These are phyloP conservation scores for Dryadomyces quercivorus DNA, from an alignment of 2,329 filamentous ascomycete genomes.

Conservation along the genomic window DNA sequence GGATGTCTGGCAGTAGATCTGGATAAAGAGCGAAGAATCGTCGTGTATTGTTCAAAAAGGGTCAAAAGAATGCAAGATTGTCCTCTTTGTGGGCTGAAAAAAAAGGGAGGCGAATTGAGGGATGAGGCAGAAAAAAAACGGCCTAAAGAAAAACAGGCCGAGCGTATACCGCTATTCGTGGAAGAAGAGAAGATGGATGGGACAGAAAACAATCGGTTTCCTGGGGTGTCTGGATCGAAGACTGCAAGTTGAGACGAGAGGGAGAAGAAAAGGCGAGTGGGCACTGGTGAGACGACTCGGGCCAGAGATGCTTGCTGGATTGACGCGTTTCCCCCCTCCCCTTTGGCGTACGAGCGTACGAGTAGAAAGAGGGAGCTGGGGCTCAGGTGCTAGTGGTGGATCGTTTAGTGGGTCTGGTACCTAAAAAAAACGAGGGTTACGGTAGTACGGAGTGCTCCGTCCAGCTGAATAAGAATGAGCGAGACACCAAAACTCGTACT, in stretches of 20 bases:
- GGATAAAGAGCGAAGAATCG: background rate
- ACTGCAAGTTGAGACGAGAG: background rate
- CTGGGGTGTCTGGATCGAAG: background rate
- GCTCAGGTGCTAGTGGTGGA: conserved; percentile 5
- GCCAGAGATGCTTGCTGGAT: background rate
- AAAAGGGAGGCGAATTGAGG: background rate
- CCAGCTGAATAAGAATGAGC: too few relatives aligned
- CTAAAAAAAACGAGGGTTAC: conserved; percentile 5
- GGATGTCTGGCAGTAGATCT: background rate
- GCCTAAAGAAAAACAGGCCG: background rate
- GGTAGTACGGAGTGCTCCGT: background rate
- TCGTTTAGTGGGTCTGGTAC: conserved; percentile 7
- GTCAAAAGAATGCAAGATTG: background rate
- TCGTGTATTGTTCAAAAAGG: background rate
- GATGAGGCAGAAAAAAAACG: background rate
- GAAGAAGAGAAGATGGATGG: background rate
- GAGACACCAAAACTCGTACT: too few relatives aligned
- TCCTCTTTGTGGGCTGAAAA: background rate
- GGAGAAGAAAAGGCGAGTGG: background rate
- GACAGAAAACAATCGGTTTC: background rate
- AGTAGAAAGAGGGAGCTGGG: conserved; percentile 1
- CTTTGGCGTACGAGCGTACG: background rate
- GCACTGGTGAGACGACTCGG: background rate
- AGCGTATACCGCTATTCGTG: background rate
- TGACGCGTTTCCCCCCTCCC: conserved; percentile 3